Percentiles rank a stretch among this genome's conserved stretches.
phyloP scores from a whole-genome alignment of 1,284 basidiomycete genomes.

The Boletus smithii region DNA sequence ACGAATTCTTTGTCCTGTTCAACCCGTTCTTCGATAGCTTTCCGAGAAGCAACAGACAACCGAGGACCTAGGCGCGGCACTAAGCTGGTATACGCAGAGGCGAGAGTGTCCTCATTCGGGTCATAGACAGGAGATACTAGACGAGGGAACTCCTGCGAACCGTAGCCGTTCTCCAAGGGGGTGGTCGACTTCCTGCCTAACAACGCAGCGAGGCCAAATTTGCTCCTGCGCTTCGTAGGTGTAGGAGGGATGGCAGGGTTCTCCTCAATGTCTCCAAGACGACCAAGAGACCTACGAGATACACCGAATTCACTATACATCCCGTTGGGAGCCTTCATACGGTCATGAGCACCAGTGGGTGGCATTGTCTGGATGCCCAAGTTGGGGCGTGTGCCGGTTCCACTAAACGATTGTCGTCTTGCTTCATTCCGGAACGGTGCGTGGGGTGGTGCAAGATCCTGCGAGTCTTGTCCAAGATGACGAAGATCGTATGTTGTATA shows the following conservation, averaged over 20 bases:
- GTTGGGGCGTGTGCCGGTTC: conserved; percentile 54
- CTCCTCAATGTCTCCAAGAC: conserved; percentile 48
- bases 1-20: conserved; percentile 77
- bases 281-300: conserved; percentile 57
- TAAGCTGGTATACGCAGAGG: conserved; percentile 42
- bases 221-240: conserved; percentile 62
- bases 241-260: conserved; percentile 34
- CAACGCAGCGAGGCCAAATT: conserved; percentile 61
- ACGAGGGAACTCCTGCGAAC: conserved; percentile 44
- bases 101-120: conserved; percentile 43
- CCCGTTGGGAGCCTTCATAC: conserved; percentile 31
- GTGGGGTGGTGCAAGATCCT: conserved; percentile 57
- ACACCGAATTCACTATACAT: conserved; percentile 65
- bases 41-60: conserved; percentile 61
- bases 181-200: conserved; percentile 56
- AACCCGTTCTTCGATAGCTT: conserved; percentile 71
- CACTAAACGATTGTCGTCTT: conserved; percentile 73
- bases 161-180: conserved; percentile 38
- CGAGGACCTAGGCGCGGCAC: conserved; percentile 45
- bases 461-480: conserved; percentile 38
- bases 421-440: conserved; percentile 60
- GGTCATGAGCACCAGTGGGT: conserved; percentile 30
- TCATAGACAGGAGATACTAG: conserved; percentile 43
- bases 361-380: conserved; percentile 49
- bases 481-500: conserved; percentile 58